These are phyloP conservation scores for Saccharomycopsis guyanensis DNA, from an alignment of 805 yeast species.

Conservation along the genomic window DNA sequence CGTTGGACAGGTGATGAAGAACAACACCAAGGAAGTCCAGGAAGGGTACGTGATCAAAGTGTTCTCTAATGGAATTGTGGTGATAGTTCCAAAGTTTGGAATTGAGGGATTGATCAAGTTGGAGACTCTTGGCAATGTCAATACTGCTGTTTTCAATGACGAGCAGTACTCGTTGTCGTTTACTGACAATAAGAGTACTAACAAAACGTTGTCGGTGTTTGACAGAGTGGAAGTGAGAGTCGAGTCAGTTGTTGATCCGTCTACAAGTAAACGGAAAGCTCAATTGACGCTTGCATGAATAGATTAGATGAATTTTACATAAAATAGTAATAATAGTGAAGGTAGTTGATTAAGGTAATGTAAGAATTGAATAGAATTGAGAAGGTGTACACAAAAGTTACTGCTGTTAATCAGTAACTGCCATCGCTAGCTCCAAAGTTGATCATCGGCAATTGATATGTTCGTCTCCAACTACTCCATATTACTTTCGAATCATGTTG, in stretches of 20 bases:
- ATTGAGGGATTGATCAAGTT: conserved; percentile 87
- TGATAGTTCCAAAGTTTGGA: conserved; percentile 91
- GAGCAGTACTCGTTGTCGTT: conserved; percentile 65
- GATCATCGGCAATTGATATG: too few relatives aligned
- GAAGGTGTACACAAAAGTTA: too few relatives aligned
- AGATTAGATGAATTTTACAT: too few relatives aligned
- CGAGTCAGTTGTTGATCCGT: conserved; percentile 72
- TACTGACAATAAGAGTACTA: conserved; percentile 34
- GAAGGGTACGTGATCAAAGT: conserved; percentile 91
- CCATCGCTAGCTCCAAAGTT: too few relatives aligned
- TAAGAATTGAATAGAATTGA: too few relatives aligned
- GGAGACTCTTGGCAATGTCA: conserved; percentile 53
- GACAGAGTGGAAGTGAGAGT: conserved; percentile 82
- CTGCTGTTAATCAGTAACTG: too few relatives aligned
- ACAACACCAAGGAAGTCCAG: conserved; percentile 52
- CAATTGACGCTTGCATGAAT: conserved; percentile 43
- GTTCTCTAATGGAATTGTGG: conserved; percentile 90
- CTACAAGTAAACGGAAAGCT: conserved; percentile 89
- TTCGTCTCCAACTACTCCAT: too few relatives aligned
- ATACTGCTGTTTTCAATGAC: conserved; percentile 65
- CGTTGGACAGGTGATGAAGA: conserved; percentile 95
- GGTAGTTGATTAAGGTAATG: too few relatives aligned
- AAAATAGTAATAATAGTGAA: too few relatives aligned
- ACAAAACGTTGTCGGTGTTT: conserved; percentile 59
- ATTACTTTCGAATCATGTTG: not conserved